These are phyloP conservation scores for Phytophthora boehmeriae DNA, from an alignment of 352 stramenopile species.

Conservation along the genomic window DNA sequence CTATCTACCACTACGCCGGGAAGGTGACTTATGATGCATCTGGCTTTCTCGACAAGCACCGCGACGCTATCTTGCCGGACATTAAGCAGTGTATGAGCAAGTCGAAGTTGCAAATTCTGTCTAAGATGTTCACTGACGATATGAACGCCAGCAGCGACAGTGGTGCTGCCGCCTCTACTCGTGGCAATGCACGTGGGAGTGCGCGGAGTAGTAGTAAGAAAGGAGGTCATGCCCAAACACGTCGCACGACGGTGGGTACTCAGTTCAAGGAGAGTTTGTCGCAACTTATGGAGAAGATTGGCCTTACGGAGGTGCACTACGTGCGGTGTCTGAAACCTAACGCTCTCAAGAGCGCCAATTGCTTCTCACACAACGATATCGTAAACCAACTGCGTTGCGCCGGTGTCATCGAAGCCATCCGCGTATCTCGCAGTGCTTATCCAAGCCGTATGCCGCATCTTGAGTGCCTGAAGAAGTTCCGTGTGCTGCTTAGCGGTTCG, in stretches of 20 bases:
- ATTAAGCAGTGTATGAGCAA: slow-evolving; percentile 89
- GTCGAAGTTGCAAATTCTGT: slow-evolving; percentile 64
- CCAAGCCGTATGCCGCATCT: slow-evolving; percentile 77
- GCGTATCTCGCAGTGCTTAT: slow-evolving; percentile 86
- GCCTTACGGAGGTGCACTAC: slow-evolving; percentile 86
- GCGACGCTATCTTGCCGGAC: slow-evolving; percentile 81
- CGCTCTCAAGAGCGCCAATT: slow-evolving; percentile 69
- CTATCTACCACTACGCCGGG: slow-evolving; percentile 86
- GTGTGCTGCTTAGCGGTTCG: slow-evolving; percentile 44
- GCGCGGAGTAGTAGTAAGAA: slow-evolving; percentile 41
- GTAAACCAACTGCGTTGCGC: slow-evolving; percentile 86
- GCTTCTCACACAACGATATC: slow-evolving; percentile 74
- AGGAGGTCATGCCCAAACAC: slow-evolving; percentile 56
- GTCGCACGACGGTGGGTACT: slow-evolving; percentile 77
- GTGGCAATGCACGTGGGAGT: slow-evolving; percentile 27
- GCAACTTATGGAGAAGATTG: slow-evolving; percentile 88
- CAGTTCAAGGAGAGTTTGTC: slow-evolving; percentile 88
- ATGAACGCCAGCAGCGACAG: slow-evolving; percentile 31
- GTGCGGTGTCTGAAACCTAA: slow-evolving; percentile 90
- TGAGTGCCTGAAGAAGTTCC: slow-evolving; percentile 86
- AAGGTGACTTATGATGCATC: slow-evolving; percentile 87
- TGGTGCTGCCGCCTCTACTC: slow-evolving; percentile 10
- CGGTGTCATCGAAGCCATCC: slow-evolving; percentile 88
- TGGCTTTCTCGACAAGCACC: slow-evolving; percentile 87
- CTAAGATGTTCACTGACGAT: slow-evolving; percentile 73